Evolutionary conservation across 2,329 filamentous ascomycete species (phyloP), one percentile per base, ranked within the genome.

Genomic region (Fusarium chaquense): DNA sequence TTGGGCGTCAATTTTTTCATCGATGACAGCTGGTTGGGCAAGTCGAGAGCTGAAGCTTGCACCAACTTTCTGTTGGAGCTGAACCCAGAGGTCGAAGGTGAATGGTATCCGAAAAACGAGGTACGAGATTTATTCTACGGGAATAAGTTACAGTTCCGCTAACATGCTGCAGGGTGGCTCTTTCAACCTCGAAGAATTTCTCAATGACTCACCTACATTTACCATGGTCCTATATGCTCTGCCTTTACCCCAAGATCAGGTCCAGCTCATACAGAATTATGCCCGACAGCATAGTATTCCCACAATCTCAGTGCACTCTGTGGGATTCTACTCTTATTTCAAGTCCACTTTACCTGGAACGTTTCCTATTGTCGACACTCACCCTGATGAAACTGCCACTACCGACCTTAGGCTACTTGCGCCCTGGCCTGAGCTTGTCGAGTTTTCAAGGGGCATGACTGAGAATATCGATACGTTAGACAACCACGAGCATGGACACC

Each of bases 1-100:
- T 83, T 99, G 41, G 96, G 97, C 6, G 91, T 98, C 67, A 99
- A 99, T 81, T 99, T 99, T 85, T 99, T 99, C 76, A 84, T 99
- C 1, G 93, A 97, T 65, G 89, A 96, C 73, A 83, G 85, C 50
- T 91, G 89, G 69, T 78, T 97, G 38, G 94, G 94, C 55, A 90
- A 90, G 75, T 89, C 89, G 28, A 89, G 96, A 71, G 93, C 95
- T 3, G 87, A 93, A 77, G 90, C 92, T 76, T 92, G 91, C 57
- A 90, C 91, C 61, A 89, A 90, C 66, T 84, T 95, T 57, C 84
- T 99, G 44, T 85, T 89, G 66, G 97, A 99, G 79, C 84, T 99
- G 65, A 99, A 99, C 76, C 94, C 94, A 4, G 96, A 98, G 76
- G 96, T 98, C 2, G 81, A 92, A 62, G 95, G 94, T 9, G 85